A percentile compares a stretch with the other conserved stretches of the same genome.
Evolutionary conservation across 1,284 basidiomycete species (phyloP).

Genomic region (Melampsora americana): DNA sequence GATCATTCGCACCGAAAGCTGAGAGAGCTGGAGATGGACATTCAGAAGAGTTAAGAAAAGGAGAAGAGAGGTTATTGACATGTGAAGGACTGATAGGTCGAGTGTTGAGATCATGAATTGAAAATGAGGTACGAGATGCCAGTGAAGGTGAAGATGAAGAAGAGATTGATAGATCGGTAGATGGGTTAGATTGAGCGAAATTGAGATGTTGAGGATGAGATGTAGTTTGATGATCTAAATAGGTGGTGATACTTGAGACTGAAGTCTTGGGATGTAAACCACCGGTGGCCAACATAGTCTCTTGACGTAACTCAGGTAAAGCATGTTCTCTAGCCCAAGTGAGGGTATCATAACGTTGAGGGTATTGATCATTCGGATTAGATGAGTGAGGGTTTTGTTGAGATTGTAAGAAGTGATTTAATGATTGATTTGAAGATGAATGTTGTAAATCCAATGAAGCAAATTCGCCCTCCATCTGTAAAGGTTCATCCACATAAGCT

Average conservation of each 20-base stretch:
- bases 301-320: slow-evolving; percentile 27
- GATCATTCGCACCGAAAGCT: no score
- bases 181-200: neutral
- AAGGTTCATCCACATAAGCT: slow-evolving; percentile 25
- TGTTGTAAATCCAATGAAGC: slow-evolving; percentile 25
- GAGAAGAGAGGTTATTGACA: no score
- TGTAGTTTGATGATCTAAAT: neutral
- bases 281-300: slow-evolving; percentile 28
- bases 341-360: slow-evolving; percentile 34
- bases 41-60: no score
- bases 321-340: slow-evolving; percentile 36
- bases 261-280: slow-evolving; percentile 27
- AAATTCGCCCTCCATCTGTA: slow-evolving; percentile 30
- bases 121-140: neutral
- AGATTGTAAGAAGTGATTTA: neutral
- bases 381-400: neutral
- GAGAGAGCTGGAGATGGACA: no score
- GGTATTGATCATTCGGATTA: neutral
- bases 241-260: neutral
- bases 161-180: neutral
- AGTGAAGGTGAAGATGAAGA: neutral
- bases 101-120: no score
- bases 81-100: no score
- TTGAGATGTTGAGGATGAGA: neutral
- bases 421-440: neutral